These are phyloP conservation scores for Lecanicillium sp. DNA, from an alignment of 2,329 filamentous ascomycete genomes.

Conservation along the genomic window DNA sequence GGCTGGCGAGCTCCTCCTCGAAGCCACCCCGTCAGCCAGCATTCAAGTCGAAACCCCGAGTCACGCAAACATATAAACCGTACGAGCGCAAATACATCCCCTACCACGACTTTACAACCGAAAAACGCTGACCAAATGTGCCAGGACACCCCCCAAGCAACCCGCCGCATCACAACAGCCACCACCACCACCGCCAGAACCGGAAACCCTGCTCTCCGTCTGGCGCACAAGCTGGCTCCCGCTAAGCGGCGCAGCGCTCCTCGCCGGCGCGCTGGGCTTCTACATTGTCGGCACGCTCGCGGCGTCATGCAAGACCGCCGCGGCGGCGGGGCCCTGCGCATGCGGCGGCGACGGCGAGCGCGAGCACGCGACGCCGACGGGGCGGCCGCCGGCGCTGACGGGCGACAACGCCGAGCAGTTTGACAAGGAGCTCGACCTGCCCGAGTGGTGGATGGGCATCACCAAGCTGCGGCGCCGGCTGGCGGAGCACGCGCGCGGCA, in stretches of 20 bases:
- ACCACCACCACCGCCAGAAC: conserved; percentile 15
- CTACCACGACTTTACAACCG: background rate
- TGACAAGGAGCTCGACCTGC: conserved; percentile 49
- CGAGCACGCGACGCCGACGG: conserved; percentile 34
- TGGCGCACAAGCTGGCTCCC: conserved; percentile 33
- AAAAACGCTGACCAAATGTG: conserved; percentile 1
- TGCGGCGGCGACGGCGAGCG: conserved; percentile 17
- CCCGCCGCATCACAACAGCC: conserved; percentile 8
- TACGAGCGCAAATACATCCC: conserved; percentile 10
- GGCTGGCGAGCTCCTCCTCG: conserved; percentile 20
- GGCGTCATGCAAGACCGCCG: conserved; percentile 23
- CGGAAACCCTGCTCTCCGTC: conserved; percentile 26
- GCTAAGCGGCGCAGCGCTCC: conserved; percentile 37
- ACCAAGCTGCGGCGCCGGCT: conserved; percentile 41
- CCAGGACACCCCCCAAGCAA: conserved; percentile 6
- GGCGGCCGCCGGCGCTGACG: conserved; percentile 38
- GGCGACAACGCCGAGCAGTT: conserved; percentile 45
- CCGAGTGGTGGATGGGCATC: conserved; percentile 51
- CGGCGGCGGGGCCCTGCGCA: conserved; percentile 12
- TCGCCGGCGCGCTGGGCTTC: conserved; percentile 37
- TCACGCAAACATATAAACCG: conserved; percentile 22
- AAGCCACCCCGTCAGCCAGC: background rate
- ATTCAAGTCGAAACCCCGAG: conserved; percentile 12
- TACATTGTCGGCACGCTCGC: conserved; percentile 34
- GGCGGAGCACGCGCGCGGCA: conserved; percentile 38